A percentile compares a stretch with the other conserved stretches of the same genome.
These are phyloP conservation scores for Ormosia semicastrata DNA, from an alignment of 306 rosid species.

Conservation along the genomic window DNA sequence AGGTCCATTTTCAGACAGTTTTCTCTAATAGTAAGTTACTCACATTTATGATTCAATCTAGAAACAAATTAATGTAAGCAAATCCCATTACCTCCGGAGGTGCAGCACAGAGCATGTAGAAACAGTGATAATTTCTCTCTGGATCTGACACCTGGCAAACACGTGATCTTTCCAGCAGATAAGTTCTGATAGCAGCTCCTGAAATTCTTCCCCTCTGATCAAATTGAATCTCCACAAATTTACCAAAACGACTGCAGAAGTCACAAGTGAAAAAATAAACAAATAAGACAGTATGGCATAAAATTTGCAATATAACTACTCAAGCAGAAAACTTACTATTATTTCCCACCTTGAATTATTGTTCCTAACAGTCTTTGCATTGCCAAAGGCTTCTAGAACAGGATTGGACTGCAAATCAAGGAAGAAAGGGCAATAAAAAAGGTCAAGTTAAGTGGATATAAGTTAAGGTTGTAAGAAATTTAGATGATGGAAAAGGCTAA, in stretches of 20 bases:
- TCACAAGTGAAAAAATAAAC: constrained; percentile 13
- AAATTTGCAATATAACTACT: neutral
- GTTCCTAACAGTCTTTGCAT: constrained; percentile 85
- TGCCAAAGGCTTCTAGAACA: constrained; percentile 91
- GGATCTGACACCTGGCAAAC: constrained; percentile 89
- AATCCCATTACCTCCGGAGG: constrained; percentile 65
- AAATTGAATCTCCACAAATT: constrained; percentile 91
- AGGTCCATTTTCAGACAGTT: neutral
- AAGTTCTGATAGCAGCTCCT: constrained; percentile 89
- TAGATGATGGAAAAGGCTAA: neutral
- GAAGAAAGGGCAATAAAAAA: neutral
- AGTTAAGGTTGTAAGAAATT: neutral
- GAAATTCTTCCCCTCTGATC: constrained; percentile 78
- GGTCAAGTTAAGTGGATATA: neutral
- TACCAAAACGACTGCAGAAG: constrained; percentile 78
- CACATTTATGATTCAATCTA: neutral
- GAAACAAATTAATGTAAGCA: neutral
- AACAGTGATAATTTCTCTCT: constrained; percentile 90
- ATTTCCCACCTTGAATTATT: constrained; percentile 76
- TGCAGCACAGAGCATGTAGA: constrained; percentile 91
- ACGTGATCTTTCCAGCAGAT: constrained; percentile 87
- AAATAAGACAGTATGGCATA: constrained; percentile 5
- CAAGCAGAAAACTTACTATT: constrained; percentile 14
- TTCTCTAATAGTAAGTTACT: constrained; percentile 6
- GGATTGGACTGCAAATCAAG: constrained; percentile 76